Percentiles rank a stretch among this genome's conserved stretches.
Conservation (phyloP, 73 alveolate genomes). For the Symbiodinium pilosum region DNA sequence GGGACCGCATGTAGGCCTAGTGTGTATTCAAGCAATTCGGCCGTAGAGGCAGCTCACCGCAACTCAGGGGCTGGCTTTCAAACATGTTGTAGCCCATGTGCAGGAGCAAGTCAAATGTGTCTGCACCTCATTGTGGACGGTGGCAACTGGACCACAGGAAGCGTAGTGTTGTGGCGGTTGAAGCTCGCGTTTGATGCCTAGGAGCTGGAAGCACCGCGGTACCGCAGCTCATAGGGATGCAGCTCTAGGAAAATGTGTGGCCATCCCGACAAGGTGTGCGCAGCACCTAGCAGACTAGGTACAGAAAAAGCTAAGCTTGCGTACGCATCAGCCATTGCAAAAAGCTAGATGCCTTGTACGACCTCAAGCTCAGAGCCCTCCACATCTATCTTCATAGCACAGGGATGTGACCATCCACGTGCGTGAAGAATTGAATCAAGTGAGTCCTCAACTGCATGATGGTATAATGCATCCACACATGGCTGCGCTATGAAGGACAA, state of each 20-base stretch:
- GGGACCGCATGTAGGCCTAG: too few species aligned
- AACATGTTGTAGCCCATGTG: conserved; percentile 54
- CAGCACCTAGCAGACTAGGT: conserved; percentile 3
- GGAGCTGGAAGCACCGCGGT: conserved; percentile 58
- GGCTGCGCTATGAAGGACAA: too few species aligned
- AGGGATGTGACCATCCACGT: conserved; percentile 34
- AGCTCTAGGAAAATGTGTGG: conserved; percentile 55
- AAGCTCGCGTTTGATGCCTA: background rate
- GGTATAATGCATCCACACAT: too few species aligned
- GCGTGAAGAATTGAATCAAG: conserved; percentile 18
- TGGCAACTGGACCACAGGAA: too few species aligned
- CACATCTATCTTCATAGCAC: conserved; percentile 67
- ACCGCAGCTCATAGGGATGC: conserved; percentile 75
- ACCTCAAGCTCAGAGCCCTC: conserved; percentile 77
- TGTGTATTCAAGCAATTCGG: too few species aligned
- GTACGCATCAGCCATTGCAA: too few species aligned
- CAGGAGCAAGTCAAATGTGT: conserved; percentile 27
- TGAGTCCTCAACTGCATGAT: background rate
- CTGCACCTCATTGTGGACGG: conserved; percentile 37
- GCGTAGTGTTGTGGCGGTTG: too few species aligned
- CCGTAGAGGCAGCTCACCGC: too few species aligned
- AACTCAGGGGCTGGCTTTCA: conserved; percentile 16
- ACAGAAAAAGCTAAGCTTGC: background rate
- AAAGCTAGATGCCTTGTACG: background rate
- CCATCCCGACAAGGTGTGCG: background rate